These are phyloP conservation scores for Stagonosporopsis chrysanthemi DNA, from an alignment of 2,329 filamentous ascomycete species.

Conservation along the genomic window DNA sequence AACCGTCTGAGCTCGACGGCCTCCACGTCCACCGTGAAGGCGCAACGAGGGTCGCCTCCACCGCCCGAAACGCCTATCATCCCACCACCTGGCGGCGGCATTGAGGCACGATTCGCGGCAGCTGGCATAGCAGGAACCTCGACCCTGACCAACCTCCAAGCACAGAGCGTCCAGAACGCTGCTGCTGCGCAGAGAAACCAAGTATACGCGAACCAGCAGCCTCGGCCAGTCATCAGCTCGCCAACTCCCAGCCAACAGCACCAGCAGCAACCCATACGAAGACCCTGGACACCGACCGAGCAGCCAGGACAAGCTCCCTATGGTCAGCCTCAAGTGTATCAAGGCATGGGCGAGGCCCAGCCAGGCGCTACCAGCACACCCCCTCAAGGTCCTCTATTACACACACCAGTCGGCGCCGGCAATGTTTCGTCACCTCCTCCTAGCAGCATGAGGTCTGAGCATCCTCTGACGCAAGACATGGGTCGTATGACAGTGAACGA, in stretches of 20 bases:
- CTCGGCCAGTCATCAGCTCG: slow-evolving; percentile 58
- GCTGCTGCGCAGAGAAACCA: slow-evolving; percentile 82
- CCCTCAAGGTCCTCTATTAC: slow-evolving; percentile 43
- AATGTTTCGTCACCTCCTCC: slow-evolving; percentile 39
- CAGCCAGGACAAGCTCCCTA: slow-evolving; percentile 84
- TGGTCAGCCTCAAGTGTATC: slow-evolving; percentile 89
- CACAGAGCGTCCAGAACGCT: slow-evolving; percentile 79
- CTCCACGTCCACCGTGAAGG: slow-evolving; percentile 90
- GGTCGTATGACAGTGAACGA: slow-evolving; percentile 80
- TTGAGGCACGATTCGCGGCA: slow-evolving; percentile 90
- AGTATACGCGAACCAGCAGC: slow-evolving; percentile 67
- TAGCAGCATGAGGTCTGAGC: slow-evolving; percentile 54
- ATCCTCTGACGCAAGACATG: slow-evolving; percentile 83
- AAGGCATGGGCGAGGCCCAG: slow-evolving; percentile 76
- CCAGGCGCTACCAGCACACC: slow-evolving; percentile 50
- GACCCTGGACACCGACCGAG: slow-evolving; percentile 97
- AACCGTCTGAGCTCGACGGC: slow-evolving; percentile 79
- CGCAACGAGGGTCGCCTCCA: slow-evolving; percentile 89
- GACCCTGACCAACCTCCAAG: slow-evolving; percentile 77
- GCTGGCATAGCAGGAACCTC: slow-evolving; percentile 87
- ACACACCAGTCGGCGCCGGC: slow-evolving; percentile 27
- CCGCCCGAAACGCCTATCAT: slow-evolving; percentile 91
- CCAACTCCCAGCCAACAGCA: slow-evolving; percentile 44
- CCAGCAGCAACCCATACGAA: slow-evolving; percentile 53
- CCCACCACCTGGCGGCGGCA: slow-evolving; percentile 78